Evolutionary conservation across 345 rosid genomes (phyloP), one percentile per base, ranked within the genome.

Genomic region (Tarenaya hassleriana): DNA sequence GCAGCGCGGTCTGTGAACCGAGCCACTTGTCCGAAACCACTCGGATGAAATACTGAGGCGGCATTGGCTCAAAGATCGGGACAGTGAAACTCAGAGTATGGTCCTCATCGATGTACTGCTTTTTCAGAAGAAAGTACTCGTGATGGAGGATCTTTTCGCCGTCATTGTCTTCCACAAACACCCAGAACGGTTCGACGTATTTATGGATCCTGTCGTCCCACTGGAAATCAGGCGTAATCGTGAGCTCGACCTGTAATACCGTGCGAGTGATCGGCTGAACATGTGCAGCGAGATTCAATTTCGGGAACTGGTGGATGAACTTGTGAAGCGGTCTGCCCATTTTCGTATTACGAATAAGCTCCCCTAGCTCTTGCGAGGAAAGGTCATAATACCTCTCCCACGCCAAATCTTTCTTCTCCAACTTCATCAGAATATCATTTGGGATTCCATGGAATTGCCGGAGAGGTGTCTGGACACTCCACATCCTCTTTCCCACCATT

Each of bases 311-410:
- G 67, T 85, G 98, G 58, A 92, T 79, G 67, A 75, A 74, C 75
- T 64, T 88, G 79, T 92, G 86, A 67, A 92, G 79, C 15, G 81
- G 78, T 55, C 83, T 79, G 52, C 98, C 98, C 95, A 88, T 80
- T 76, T 83, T 88, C 20, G 88, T 77, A 47, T 61, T 73, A 42
- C 94, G 86, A 48, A 92, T 75, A 52, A 88, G 95, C 67, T 92
- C 96, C 15, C 98, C 98, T 33, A 92, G 75, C 78, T 88, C 94
- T 72, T 84, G 90, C 2, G 96, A 58, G 51, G 95, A 80, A 16
- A 91, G 84, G 60, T 88, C 98, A 67, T 88, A 91, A 62, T 82
- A 88, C 70, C 96, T 81, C 57, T 84, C 95, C 98, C 98, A 91
- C n/a, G 87, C 78, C 78, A 87, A 75, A 73, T 88, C 95, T 62